Evolutionary conservation across 2,329 filamentous ascomycete genomes (phyloP).

Genomic region (Aaosphaeria arxii): DNA sequence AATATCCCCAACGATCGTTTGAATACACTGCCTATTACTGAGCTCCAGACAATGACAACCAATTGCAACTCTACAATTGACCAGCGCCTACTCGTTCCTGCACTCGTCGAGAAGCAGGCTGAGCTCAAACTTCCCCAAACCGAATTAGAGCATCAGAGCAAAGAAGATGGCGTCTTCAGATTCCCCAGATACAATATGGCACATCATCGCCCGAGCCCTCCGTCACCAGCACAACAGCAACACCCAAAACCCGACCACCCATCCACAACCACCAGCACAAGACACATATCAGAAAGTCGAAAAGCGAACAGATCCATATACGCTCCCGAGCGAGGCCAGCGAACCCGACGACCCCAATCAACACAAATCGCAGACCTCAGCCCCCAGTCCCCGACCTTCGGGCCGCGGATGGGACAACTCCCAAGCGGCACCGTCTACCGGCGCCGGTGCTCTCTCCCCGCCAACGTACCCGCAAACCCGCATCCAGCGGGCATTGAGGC

Average conservation of each 20-base stretch:
- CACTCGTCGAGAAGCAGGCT: constrained; percentile 6
- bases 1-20: constrained; percentile 1
- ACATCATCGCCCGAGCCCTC: not conserved
- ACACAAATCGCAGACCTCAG: not conserved
- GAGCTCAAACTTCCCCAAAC: constrained; percentile 6
- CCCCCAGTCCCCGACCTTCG: constrained; percentile 12
- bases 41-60: not conserved
- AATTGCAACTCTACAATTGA: constrained; percentile 3
- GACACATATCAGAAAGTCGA: not conserved
- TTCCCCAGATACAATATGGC: not conserved
- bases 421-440: constrained; percentile 7
- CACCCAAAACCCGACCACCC: not conserved
- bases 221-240: not conserved
- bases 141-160: constrained; percentile 1
- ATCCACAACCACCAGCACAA: not conserved
- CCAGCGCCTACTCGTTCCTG: constrained; percentile 5
- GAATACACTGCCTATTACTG: not conserved
- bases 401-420: constrained; percentile 5
- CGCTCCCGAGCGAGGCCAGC: not conserved
- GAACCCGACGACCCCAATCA: not conserved
- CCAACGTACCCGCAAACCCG: not conserved
- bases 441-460: not conserved
- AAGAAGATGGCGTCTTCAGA: not conserved
- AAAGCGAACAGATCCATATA: not conserved
- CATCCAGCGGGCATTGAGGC: not conserved